These are phyloP conservation scores for Kalanchoe fedtschenkoi DNA, from an alignment of 164 flowering plant species.

Conservation along the genomic window DNA sequence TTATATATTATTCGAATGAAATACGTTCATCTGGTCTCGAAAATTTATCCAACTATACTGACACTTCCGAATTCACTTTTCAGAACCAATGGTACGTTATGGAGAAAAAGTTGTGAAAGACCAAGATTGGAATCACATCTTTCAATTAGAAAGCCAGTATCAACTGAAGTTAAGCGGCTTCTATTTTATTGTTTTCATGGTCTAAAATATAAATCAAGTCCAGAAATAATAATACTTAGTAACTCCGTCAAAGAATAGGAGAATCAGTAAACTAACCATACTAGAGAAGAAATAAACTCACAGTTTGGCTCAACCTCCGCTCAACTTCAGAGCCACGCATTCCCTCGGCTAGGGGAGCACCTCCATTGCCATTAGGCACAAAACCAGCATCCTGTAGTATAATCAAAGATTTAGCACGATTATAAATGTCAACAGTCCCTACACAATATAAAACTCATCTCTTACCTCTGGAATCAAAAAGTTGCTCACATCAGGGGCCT, in stretches of 20 bases:
- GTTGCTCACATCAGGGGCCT: slow-evolving; percentile 56
- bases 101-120: not conserved
- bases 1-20: not conserved
- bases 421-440: not conserved
- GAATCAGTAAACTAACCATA: not conserved
- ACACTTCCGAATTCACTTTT: not conserved
- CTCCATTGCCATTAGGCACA: slow-evolving; percentile 45
- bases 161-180: not conserved
- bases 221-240: not conserved
- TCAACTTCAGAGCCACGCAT: slow-evolving; percentile 69
- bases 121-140: not conserved
- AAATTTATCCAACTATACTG: not conserved
- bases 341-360: slow-evolving; percentile 57
- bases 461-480: slow-evolving; percentile 1
- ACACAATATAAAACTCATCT: not conserved
- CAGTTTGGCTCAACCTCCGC: slow-evolving; percentile 33
- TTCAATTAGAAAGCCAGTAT: not conserved
- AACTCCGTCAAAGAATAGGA: not conserved
- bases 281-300: slow-evolving; percentile 14
- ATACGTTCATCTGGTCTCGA: not conserved
- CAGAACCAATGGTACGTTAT: too few relatives aligned
- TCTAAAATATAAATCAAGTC: not conserved
- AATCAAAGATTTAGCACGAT: not conserved
- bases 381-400: slow-evolving; percentile 54
- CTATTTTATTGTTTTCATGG: not conserved